Conservation (phyloP, 106 monocot species). For the Allium fistulosum region DNA sequence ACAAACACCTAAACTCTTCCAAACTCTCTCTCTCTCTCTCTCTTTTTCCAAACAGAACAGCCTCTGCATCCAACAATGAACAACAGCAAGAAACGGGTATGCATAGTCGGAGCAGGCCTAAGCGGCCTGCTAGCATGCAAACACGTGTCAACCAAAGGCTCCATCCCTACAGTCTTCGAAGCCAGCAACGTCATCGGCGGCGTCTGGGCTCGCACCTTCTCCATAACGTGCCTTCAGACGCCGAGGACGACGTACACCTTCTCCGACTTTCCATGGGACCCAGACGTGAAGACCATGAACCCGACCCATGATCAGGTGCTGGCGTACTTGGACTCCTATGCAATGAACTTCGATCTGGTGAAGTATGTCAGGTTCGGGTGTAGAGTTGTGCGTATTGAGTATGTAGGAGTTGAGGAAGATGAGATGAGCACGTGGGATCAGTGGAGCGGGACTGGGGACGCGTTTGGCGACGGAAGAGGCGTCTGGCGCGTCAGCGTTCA, state of each 20-base stretch:
- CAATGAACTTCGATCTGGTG: constrained; percentile 18
- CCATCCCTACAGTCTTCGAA: constrained; percentile 38
- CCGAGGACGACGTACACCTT: constrained; percentile 22
- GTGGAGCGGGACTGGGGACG: constrained; percentile 36
- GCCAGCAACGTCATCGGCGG: constrained; percentile 27
- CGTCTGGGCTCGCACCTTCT: constrained; percentile 31
- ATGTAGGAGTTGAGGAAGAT: constrained; percentile 21
- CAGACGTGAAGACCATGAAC: constrained; percentile 7
- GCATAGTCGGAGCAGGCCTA: constrained; percentile 47
- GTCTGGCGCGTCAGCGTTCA: constrained; percentile 30
- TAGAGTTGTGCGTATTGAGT: constrained; percentile 31
- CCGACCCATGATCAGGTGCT: constrained; percentile 19
- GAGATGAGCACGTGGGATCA: constrained; percentile 25
- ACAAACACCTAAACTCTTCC: too few relatives aligned
- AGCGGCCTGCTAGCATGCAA: constrained; percentile 49
- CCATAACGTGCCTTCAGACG: constrained; percentile 42
- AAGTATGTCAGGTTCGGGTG: constrained; percentile 14
- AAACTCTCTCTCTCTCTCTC: too few relatives aligned
- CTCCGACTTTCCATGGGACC: constrained; percentile 56
- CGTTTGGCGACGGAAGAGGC: constrained; percentile 16
- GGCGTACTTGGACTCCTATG: constrained; percentile 21
- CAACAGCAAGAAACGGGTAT: constrained; percentile 16
- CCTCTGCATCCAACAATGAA: too few relatives aligned
- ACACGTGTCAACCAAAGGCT: constrained; percentile 23
- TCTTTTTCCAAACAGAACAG: too few relatives aligned